These are phyloP conservation scores for Butyriboletus loyo DNA, from an alignment of 768 basidiomycete genomes.

Conservation along the genomic window DNA sequence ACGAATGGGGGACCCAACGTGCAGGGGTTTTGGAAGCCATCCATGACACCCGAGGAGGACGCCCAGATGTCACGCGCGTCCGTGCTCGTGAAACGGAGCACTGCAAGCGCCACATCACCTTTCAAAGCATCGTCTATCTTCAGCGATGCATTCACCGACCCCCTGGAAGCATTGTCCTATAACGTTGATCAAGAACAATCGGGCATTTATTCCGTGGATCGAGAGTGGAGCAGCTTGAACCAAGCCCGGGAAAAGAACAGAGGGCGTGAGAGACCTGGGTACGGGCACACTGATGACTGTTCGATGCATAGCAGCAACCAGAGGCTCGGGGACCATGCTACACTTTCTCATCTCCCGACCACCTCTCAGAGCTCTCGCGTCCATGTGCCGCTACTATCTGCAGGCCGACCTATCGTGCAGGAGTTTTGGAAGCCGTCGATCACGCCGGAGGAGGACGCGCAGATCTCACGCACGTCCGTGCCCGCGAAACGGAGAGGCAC, in stretches of 20 bases:
- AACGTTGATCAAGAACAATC: neutral
- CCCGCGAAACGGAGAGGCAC: constrained; percentile 46
- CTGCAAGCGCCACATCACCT: no score
- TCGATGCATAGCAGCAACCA: neutral
- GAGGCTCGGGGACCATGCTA: neutral
- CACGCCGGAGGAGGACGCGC: constrained; percentile 42
- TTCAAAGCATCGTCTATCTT: neutral
- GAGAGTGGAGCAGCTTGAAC: neutral
- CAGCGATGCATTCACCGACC: neutral
- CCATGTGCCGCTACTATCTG: neutral
- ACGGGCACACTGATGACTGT: neutral
- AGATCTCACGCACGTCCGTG: constrained; percentile 39
- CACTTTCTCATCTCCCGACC: neutral
- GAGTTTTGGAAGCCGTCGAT: constrained; percentile 37
- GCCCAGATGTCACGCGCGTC: neutral
- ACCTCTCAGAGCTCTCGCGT: neutral
- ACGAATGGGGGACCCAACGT: constrained; percentile 28
- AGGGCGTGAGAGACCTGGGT: neutral
- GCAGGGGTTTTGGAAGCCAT: neutral
- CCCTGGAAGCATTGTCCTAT: neutral
- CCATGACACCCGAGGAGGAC: neutral
- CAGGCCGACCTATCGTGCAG: constrained; percentile 25
- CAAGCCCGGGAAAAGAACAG: neutral
- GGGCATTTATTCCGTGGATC: neutral
- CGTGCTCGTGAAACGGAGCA: neutral